phyloP scores from a whole-genome alignment of 495 filamentous ascomycete species.

The Astrocystis sublimbata region DNA sequence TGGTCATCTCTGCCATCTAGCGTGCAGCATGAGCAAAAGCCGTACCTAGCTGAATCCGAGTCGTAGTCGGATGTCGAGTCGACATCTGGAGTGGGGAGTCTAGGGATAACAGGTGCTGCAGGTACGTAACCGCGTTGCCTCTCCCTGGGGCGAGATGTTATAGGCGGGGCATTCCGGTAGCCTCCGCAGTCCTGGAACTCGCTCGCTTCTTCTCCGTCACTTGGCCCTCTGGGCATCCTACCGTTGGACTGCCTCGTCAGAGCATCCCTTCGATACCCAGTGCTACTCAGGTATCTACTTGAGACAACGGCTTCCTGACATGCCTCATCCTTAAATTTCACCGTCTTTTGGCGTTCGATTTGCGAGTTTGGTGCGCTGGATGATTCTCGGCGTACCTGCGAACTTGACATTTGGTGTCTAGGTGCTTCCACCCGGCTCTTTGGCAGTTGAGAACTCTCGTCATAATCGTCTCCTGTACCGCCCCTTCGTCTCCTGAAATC shows the following conservation, averaged over 20 bases:
- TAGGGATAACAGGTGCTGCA: constrained; percentile 26
- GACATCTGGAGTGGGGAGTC: constrained; percentile 34
- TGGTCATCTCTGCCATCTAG: neutral
- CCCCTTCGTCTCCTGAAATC: neutral
- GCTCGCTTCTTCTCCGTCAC: neutral
- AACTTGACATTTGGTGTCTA: neutral
- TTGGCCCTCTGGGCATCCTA: neutral
- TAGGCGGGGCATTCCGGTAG: neutral
- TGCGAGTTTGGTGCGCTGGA: neutral
- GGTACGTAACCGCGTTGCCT: constrained; percentile 20
- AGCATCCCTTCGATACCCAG: neutral
- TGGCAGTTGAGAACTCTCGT: neutral
- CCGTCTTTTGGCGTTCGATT: neutral
- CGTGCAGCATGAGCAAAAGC: constrained; percentile 30
- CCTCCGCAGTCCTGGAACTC: neutral
- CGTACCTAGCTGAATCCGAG: constrained; percentile 2
- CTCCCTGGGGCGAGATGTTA: neutral
- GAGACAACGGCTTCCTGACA: neutral
- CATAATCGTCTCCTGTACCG: neutral
- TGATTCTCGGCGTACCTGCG: neutral
- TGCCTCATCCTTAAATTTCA: neutral
- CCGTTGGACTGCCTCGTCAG: neutral
- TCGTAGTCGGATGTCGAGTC: constrained; percentile 18
- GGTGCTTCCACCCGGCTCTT: constrained; percentile 1
- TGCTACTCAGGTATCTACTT: neutral